Conservation (phyloP, 768 basidiomycete genomes). For the Xanthoconium purpureum region DNA sequence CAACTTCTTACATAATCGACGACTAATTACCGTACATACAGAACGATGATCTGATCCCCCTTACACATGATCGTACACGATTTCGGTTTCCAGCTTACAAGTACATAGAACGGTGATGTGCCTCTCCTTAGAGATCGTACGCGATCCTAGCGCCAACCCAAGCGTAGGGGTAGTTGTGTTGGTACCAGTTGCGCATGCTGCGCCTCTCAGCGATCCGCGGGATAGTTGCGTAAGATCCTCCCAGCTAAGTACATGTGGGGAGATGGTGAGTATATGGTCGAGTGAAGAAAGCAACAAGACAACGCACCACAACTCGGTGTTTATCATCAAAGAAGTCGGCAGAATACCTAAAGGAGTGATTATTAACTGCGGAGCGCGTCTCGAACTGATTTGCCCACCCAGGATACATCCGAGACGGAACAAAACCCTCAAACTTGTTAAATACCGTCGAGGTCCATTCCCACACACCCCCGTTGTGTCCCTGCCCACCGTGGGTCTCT, state of each 20-base stretch:
- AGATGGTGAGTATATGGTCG: not conserved
- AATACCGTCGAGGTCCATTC: constrained; percentile 92
- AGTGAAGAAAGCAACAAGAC: not conserved
- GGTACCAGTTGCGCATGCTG: constrained; percentile 87
- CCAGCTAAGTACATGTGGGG: constrained; percentile 51
- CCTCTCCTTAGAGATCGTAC: constrained; percentile 41
- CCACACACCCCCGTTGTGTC: constrained; percentile 95
- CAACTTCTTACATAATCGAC: constrained; percentile 11
- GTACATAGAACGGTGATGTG: not conserved
- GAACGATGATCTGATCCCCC: not conserved
- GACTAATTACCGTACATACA: constrained; percentile 4
- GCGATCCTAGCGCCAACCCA: constrained; percentile 77
- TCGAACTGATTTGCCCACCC: constrained; percentile 46
- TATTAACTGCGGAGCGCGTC: not conserved
- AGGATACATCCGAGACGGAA: constrained; percentile 76
- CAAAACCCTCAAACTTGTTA: constrained; percentile 70
- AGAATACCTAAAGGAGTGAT: constrained; percentile 53
- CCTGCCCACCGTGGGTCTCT: constrained; percentile 48
- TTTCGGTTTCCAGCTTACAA: constrained; percentile 29
- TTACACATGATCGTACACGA: constrained; percentile 48
- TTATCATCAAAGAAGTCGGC: constrained; percentile 88
- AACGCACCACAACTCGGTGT: constrained; percentile 83
- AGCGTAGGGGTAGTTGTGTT: constrained; percentile 84
- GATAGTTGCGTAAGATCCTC: constrained; percentile 85
- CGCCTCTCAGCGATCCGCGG: constrained; percentile 77